phyloP scores from a whole-genome alignment of 192 early-diverging fungal species.

The Coemansia sp. region DNA sequence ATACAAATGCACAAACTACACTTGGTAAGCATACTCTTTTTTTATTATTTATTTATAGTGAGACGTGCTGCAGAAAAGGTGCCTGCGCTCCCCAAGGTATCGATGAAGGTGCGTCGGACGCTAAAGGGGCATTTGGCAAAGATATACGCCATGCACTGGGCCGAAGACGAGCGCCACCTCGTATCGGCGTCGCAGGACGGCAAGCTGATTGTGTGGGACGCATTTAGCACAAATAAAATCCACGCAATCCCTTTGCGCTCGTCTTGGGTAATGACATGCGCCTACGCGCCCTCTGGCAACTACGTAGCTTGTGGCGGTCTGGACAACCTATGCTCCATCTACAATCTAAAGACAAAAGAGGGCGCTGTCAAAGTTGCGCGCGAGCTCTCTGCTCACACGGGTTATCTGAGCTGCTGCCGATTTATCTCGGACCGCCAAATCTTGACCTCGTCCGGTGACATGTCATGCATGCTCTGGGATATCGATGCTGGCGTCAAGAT shows the following conservation, averaged over 20 bases:
- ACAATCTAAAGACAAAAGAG: slow-evolving; percentile 94
- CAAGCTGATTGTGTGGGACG: slow-evolving; percentile 99
- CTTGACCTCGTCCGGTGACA: slow-evolving; percentile 94
- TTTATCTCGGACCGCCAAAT: slow-evolving; percentile 97
- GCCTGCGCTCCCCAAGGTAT: slow-evolving; percentile 83
- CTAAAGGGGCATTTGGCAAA: slow-evolving; percentile 99
- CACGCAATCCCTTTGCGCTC: slow-evolving; percentile 98
- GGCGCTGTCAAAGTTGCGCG: slow-evolving; percentile 92
- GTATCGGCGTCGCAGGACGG: slow-evolving; percentile 99
- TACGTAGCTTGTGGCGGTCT: slow-evolving; percentile 99
- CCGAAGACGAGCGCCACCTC: slow-evolving; percentile 93
- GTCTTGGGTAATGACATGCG: slow-evolving; percentile 99
- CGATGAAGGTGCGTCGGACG: slow-evolving; percentile 95
- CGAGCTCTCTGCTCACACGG: slow-evolving; percentile 95
- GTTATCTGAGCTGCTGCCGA: slow-evolving; percentile 97
- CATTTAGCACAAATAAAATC: slow-evolving; percentile 98
- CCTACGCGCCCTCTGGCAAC: slow-evolving; percentile 96
- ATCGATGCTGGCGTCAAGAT: slow-evolving; percentile 98
- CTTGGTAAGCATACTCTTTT: neutral
- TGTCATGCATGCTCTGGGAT: slow-evolving; percentile 99
- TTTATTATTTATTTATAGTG: slow-evolving; percentile 60
- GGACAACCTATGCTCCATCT: slow-evolving; percentile 99
- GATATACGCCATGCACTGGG: slow-evolving; percentile 99
- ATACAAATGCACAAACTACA: neutral
- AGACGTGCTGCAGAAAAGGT: slow-evolving; percentile 82